Conservation (phyloP, 1,139 yeast species). For the Pichia sp. region DNA sequence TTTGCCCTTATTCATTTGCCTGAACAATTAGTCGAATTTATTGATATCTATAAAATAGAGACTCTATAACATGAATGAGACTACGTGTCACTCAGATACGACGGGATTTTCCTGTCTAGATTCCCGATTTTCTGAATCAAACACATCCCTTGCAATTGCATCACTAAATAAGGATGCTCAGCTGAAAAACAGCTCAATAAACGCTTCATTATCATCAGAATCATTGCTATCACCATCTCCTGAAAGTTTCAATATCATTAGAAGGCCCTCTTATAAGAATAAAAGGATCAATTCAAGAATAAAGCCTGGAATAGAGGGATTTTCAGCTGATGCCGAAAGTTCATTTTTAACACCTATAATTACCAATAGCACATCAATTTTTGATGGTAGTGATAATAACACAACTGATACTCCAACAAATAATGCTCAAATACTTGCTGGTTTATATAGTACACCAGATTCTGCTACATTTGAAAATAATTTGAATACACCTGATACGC, state of each 20-base stretch:
- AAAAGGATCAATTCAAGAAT: no score
- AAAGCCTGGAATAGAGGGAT: no score
- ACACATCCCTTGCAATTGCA: constrained; percentile 3
- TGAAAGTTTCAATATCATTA: no score
- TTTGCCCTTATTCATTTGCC: no score
- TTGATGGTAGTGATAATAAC: background rate
- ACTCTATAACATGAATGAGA: no score
- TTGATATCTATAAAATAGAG: no score
- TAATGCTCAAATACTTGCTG: background rate
- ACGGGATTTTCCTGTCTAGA: background rate
- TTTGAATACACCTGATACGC: constrained; percentile 3
- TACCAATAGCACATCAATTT: background rate
- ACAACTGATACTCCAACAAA: background rate
- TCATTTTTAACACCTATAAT: background rate
- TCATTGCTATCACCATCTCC: background rate
- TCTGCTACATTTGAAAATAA: background rate
- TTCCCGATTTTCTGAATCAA: constrained; percentile 2
- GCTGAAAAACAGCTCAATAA: background rate
- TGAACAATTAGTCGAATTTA: no score
- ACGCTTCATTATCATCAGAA: background rate
- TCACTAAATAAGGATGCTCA: constrained; percentile 2
- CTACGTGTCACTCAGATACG: no score
- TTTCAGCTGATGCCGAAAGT: no score
- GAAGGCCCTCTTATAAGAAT: no score
- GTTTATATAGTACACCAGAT: constrained; percentile 7